Evolutionary conservation across 805 yeast genomes (phyloP), one percentile per base, ranked within the genome.

Genomic region (Metschnikowia lochheadii): DNA sequence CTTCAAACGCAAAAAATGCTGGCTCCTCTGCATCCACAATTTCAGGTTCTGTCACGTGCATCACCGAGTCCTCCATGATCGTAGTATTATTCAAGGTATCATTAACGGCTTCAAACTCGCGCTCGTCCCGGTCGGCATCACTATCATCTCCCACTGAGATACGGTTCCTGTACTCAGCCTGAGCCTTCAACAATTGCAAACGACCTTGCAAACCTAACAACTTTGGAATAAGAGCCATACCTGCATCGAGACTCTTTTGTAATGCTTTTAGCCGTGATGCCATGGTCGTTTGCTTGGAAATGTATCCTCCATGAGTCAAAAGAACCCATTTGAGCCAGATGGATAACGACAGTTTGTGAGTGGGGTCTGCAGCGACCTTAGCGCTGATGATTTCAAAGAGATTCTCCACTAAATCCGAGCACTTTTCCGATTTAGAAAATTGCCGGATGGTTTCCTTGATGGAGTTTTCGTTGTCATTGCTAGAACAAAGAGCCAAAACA

Each of bases 131-230:
- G 17, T 56, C 61, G 15, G 31, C 45, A 17, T 40, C 56, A 8
- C 49, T 56, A 13, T 55, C 61, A 3, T 56, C 64, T 13, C 57
- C 61, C 15, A 49, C 55, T 11, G 52, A 59, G 15, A 58, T 52
- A 42, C 52, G 54, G n/a, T 53, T 49, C 52, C 97, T 82, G 56
- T 92, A 70, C 50, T 80, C 77, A 10, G 89, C 76, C 68, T 92
- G 98, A 3, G 89, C 79, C 56, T 79, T 79, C 40, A 92, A 75
- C 65, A 92, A 76, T 60, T 85, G 87, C 43, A 92, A 72, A 56
- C 94, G 81, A 43, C 99, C 99, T 65, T 91, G 95, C 31, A 92
- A 76, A 1, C 94, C 83, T 23, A 91, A 69, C 46, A 92, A 73
- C 37, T 81, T 77, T 7, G 91, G 86, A 55, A 92, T 68, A 21